Conservation (phyloP, 2,329 filamentous ascomycete genomes). For the Mycosphaerella sp. region DNA sequence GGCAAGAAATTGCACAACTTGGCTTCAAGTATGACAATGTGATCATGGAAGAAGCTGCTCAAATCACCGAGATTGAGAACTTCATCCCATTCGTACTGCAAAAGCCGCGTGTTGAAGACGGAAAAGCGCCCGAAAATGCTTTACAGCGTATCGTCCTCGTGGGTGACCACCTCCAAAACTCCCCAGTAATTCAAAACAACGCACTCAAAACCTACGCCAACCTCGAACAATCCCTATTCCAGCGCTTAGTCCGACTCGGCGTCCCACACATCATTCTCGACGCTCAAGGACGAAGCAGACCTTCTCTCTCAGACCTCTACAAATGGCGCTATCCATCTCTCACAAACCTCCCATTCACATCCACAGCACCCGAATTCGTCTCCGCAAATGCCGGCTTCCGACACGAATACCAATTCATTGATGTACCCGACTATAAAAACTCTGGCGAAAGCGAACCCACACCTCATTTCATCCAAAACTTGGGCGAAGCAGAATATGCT, state of each 20-base stretch:
- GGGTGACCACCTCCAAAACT: constrained; percentile 95
- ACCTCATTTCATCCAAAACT: constrained; percentile 91
- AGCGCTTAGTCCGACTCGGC: constrained; percentile 79
- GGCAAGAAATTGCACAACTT: constrained; percentile 82
- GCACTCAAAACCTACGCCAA: constrained; percentile 95
- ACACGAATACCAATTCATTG: constrained; percentile 94
- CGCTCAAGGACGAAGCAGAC: constrained; percentile 84
- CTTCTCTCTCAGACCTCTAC: constrained; percentile 82
- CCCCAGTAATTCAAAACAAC: constrained; percentile 87
- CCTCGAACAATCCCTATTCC: constrained; percentile 91
- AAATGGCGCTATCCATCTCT: constrained; percentile 85
- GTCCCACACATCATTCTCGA: constrained; percentile 89
- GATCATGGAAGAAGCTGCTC: constrained; percentile 96
- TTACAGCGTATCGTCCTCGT: constrained; percentile 86
- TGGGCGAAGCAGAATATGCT: constrained; percentile 94
- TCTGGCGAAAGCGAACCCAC: constrained; percentile 81
- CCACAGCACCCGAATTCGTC: constrained; percentile 63
- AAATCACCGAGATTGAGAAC: constrained; percentile 95
- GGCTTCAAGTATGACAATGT: constrained; percentile 98
- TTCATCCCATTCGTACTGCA: constrained; percentile 95
- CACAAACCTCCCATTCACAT: constrained; percentile 70
- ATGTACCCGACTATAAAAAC: constrained; percentile 89
- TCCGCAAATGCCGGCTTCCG: constrained; percentile 85
- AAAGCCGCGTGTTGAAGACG: constrained; percentile 40
- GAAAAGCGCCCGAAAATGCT: constrained; percentile 54